A percentile compares a stretch with the other conserved stretches of the same genome.
Evolutionary conservation across 768 basidiomycete species (phyloP).

Genomic region (Rhodosporidiobolus sp.): DNA sequence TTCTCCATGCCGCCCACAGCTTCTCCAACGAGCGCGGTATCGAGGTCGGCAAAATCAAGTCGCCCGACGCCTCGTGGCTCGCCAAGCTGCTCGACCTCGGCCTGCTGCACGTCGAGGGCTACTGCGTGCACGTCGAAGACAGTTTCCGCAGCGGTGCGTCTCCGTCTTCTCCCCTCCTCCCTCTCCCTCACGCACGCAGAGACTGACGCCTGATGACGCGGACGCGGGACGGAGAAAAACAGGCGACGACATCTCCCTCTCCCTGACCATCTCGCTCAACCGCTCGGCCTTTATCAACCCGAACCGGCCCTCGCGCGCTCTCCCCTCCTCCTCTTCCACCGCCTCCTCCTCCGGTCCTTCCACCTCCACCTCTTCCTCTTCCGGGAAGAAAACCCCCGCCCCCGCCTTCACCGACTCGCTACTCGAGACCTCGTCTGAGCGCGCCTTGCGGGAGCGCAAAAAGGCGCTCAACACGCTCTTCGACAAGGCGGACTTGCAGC

Average conservation of each 20-base stretch:
- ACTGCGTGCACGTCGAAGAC: background rate
- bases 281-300: slow-evolving; percentile 61
- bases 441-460: slow-evolving; percentile 74
- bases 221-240: too few species aligned
- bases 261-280: slow-evolving; percentile 68
- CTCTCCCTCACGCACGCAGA: slow-evolving; percentile 73
- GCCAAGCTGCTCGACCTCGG: slow-evolving; percentile 65
- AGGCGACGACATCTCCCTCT: slow-evolving; percentile 73
- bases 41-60: slow-evolving; percentile 77
- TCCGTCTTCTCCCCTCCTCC: slow-evolving; percentile 52
- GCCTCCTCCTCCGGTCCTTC: background rate
- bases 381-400: slow-evolving; percentile 27
- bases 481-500: slow-evolving; percentile 66
- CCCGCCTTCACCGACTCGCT: slow-evolving; percentile 64
- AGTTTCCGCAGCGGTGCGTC: slow-evolving; percentile 26
- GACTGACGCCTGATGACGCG: too few species aligned
- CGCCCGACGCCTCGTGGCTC: slow-evolving; percentile 68
- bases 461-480: slow-evolving; percentile 69
- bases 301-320: background rate
- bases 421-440: slow-evolving; percentile 74
- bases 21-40: slow-evolving; percentile 26
- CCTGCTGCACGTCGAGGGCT: slow-evolving; percentile 11
- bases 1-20: background rate
- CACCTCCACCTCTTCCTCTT: background rate
- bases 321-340: too few species aligned